These are phyloP conservation scores for Starmerella roubikii DNA, from an alignment of 805 yeast genomes.

Conservation along the genomic window DNA sequence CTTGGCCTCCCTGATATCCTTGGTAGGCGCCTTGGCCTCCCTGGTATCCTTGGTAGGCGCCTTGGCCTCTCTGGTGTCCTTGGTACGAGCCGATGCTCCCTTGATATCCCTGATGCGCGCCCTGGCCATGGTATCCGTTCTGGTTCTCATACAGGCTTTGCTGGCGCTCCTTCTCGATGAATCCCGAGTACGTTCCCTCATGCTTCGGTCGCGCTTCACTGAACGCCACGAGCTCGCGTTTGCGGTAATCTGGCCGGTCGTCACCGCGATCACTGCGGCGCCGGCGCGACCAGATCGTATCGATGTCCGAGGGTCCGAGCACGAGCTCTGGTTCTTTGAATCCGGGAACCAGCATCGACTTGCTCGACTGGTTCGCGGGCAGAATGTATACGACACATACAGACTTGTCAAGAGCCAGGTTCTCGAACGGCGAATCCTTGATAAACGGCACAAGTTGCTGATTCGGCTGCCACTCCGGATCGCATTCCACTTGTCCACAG, in stretches of 20 bases:
- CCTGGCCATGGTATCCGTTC: constrained; percentile 13
- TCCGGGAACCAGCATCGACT: constrained; percentile 76
- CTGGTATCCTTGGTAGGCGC: constrained; percentile 17
- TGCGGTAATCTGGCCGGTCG: constrained; percentile 21
- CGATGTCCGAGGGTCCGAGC: constrained; percentile 56
- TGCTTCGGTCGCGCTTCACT: constrained; percentile 15
- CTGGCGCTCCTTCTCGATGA: constrained; percentile 6
- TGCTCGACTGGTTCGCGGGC: constrained; percentile 47
- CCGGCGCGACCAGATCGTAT: constrained; percentile 32
- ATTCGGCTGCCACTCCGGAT: constrained; percentile 28
- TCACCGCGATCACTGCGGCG: constrained; percentile 24
- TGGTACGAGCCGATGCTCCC: too few species aligned
- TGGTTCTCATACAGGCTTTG: constrained; percentile 16
- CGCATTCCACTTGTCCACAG: constrained; percentile 23
- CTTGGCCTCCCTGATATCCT: constrained; percentile 9
- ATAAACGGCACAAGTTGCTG: constrained; percentile 32
- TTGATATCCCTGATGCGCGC: constrained; percentile 1
- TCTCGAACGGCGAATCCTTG: constrained; percentile 31
- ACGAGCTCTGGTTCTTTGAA: constrained; percentile 49
- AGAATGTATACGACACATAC: constrained; percentile 41
- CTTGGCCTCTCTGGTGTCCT: background rate
- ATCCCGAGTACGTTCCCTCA: constrained; percentile 18
- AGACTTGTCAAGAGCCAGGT: constrained; percentile 31
- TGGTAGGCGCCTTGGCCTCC: constrained; percentile 7
- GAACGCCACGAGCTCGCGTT: constrained; percentile 16